These are phyloP conservation scores for Yamadazyma laniorum DNA, from an alignment of 805 yeast species.

Conservation along the genomic window DNA sequence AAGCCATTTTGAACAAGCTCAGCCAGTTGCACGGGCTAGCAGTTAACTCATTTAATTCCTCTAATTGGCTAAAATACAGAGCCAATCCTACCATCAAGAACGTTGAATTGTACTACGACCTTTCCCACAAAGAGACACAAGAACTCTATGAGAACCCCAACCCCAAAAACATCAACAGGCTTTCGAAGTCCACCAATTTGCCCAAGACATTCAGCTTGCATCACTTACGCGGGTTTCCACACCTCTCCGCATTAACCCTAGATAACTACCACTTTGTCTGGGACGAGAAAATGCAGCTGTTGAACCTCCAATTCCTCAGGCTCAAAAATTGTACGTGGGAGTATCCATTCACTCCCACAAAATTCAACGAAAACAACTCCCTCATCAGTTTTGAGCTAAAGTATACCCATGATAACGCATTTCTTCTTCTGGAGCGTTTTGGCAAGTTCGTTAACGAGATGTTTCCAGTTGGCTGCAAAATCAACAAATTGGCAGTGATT, in stretches of 20 bases:
- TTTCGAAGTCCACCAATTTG: slow-evolving; percentile 6
- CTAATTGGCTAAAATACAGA: slow-evolving; percentile 43
- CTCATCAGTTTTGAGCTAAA: slow-evolving; percentile 23
- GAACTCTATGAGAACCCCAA: slow-evolving; percentile 12
- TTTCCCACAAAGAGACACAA: slow-evolving; percentile 18
- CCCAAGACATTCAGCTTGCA: slow-evolving; percentile 41
- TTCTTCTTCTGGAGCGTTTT: slow-evolving; percentile 39
- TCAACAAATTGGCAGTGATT: slow-evolving; percentile 17
- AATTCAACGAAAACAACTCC: slow-evolving; percentile 27
- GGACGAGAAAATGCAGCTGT: slow-evolving; percentile 17
- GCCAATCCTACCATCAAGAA: slow-evolving; percentile 16
- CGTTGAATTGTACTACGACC: slow-evolving; percentile 28
- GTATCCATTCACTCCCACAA: slow-evolving; percentile 48
- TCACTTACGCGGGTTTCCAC: slow-evolving; percentile 40
- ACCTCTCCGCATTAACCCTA: slow-evolving; percentile 33
- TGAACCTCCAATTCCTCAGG: slow-evolving; percentile 16
- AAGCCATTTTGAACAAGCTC: slow-evolving; percentile 19
- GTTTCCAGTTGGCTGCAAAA: slow-evolving; percentile 16
- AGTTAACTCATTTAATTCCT: slow-evolving; percentile 35
- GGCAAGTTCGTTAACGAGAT: slow-evolving; percentile 25
- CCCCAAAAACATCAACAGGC: slow-evolving; percentile 18
- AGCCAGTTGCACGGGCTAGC: slow-evolving; percentile 23
- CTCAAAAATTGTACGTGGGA: slow-evolving; percentile 54
- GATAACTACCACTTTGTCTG: slow-evolving; percentile 44
- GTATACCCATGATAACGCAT: slow-evolving; percentile 29